Evolutionary conservation across 306 rosid genomes (phyloP).

Genomic region (Dryas drummondii): DNA sequence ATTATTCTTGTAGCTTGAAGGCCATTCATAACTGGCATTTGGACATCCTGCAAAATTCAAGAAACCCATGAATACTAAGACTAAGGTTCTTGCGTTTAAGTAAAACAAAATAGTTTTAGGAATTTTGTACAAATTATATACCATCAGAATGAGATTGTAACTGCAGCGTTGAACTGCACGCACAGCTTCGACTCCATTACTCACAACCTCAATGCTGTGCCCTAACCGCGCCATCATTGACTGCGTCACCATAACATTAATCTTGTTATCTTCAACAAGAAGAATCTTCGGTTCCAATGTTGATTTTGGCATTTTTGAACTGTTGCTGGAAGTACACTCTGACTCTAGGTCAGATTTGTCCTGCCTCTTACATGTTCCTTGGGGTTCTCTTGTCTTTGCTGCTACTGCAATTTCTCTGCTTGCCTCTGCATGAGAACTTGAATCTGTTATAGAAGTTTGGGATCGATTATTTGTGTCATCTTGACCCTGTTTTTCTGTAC

Average conservation of each 20-base stretch:
- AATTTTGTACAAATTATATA: slow-evolving; percentile 27
- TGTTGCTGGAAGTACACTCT: slow-evolving; percentile 27
- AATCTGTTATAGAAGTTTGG: slow-evolving; percentile 38
- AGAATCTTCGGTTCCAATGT: slow-evolving; percentile 62
- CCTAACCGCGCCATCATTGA: slow-evolving; percentile 95
- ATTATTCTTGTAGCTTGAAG: slow-evolving; percentile 85
- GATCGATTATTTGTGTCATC: slow-evolving; percentile 28
- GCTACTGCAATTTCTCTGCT: slow-evolving; percentile 27
- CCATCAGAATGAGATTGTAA: slow-evolving; percentile 86
- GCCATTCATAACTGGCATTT: slow-evolving; percentile 95
- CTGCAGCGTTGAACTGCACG: slow-evolving; percentile 55
- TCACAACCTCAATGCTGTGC: slow-evolving; percentile 73
- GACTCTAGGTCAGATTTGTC: slow-evolving; percentile 39
- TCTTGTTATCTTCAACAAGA: slow-evolving; percentile 92
- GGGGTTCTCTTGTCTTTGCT: slow-evolving; percentile 35
- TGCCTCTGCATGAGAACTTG: slow-evolving; percentile 30
- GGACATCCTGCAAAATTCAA: slow-evolving; percentile 64
- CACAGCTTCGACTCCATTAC: slow-evolving; percentile 84
- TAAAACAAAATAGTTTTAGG: not conserved
- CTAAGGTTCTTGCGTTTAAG: not conserved
- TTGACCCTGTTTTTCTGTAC: slow-evolving; percentile 22
- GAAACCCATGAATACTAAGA: slow-evolving; percentile 4
- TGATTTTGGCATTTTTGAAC: slow-evolving; percentile 37
- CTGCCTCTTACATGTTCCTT: slow-evolving; percentile 35
- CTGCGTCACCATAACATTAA: slow-evolving; percentile 83